Base-by-base conservation (phyloP, 768 basidiomycete species). In the Paxillus rubicundulus region DNA sequence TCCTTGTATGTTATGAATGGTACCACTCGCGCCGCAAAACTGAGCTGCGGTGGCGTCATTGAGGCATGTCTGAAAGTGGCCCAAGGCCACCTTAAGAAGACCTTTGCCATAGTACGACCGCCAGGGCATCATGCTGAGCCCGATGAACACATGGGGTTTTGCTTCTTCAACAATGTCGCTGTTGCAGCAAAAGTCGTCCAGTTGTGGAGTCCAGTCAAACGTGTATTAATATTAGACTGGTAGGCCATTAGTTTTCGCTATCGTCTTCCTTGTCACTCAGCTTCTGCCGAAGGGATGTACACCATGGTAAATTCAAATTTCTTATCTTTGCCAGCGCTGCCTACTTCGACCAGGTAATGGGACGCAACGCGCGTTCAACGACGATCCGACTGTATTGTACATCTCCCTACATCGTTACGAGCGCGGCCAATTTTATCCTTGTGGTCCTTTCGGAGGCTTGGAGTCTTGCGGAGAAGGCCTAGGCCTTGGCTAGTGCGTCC, bases 121-220 rank as follows among this genome's bases (percentile, higher is more conserved):
- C 97, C 97, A 0, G 97, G 97, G 0, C 97, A 99, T 67, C 97
- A 99, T 64, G 95, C 97, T 6, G 97, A 99, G 66, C 97, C 97
- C 5, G 92, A 97, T 58, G 89, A 95, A 65, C 90, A 92, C 57
- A 98, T 98, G 95, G 97, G 97, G 1, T 99, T 99, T 69, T 98
- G 97, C 71, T 97, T 99, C 75, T 97, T 94, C 75, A 99, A 99
- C 70, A 99, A 99, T 65, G 94, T 96, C 32, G 88, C 97, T 1
- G 89, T 99, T 14, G 95, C 95, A 1, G 82, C 92, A 17, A 82
- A 84, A 62, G 89, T 93, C 21, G 84, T 89, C 17, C 86, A 91
- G 65, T 73, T 87, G 56, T 60, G 77, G 49, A 87, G 89, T 2
- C 65, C 78, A 6, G 72, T 92, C 54, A 89, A 86, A 68, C 89